A percentile compares a stretch with the other conserved stretches of the same genome.
Evolutionary conservation across 805 yeast genomes (phyloP).

Genomic region (Saccharomycopsis selenospora): DNA sequence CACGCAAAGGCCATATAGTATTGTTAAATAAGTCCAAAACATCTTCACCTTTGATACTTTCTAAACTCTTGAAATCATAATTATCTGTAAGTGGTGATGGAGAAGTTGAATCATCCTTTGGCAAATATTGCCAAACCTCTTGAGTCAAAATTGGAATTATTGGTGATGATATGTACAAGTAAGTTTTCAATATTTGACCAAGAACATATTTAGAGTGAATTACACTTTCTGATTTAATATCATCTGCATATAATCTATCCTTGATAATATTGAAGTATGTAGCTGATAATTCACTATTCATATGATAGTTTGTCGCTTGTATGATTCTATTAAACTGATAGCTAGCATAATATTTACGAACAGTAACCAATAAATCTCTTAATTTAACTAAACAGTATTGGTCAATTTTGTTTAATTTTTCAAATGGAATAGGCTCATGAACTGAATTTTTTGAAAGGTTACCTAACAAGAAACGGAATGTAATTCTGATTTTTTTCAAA

Average conservation of each 20-base stretch:
- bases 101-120: conserved; percentile 20
- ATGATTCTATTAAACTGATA: conserved; percentile 67
- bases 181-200: conserved; percentile 47
- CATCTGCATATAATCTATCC: conserved; percentile 77
- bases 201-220: conserved; percentile 58
- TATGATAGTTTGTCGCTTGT: conserved; percentile 58
- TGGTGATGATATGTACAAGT: conserved; percentile 68
- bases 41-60: conserved; percentile 28
- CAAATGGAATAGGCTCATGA: not conserved
- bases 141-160: conserved; percentile 78
- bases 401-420: conserved; percentile 44
- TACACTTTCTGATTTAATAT: conserved; percentile 42
- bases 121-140: conserved; percentile 72
- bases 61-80: conserved; percentile 26
- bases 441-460: conserved; percentile 38
- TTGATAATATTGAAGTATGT: conserved; percentile 81
- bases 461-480: conserved; percentile 76
- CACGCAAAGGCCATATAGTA: conserved; percentile 40
- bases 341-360: conserved; percentile 40
- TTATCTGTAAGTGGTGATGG: conserved; percentile 10
- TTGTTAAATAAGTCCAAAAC: conserved; percentile 39
- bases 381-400: conserved; percentile 53
- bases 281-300: conserved; percentile 72
- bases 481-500: conserved; percentile 72
- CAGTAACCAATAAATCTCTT: conserved; percentile 36